Percentiles rank a stretch among this genome's conserved stretches.
phyloP scores from a whole-genome alignment of 345 rosid species.

The Alliaria petiolata region DNA sequence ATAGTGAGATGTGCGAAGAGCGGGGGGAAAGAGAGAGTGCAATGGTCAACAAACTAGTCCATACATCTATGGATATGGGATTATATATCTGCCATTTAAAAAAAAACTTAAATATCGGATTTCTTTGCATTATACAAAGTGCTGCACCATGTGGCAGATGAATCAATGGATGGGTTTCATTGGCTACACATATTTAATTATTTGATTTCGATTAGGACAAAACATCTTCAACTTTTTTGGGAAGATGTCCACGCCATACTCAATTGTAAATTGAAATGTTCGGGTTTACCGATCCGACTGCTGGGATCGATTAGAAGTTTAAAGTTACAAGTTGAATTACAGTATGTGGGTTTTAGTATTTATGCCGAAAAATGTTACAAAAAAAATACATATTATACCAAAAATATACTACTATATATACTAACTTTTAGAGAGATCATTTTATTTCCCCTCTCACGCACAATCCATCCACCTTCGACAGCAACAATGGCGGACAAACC shows the following conservation, averaged over 20 bases:
- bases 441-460: background rate
- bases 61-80: background rate
- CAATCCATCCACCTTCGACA: background rate
- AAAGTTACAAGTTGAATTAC: too few relatives aligned
- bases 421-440: background rate
- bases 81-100: too few relatives aligned
- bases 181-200: background rate
- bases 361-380: background rate
- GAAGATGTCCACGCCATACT: too few relatives aligned
- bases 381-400: background rate
- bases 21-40: background rate
- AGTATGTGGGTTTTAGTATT: too few relatives aligned
- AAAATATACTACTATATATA: too few relatives aligned
- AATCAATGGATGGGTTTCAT: background rate
- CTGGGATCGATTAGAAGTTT: too few relatives aligned
- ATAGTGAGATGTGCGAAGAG: background rate
- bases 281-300: too few relatives aligned
- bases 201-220: background rate
- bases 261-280: too few relatives aligned
- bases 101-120: background rate
- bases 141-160: background rate
- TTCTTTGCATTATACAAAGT: background rate
- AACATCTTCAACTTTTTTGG: too few relatives aligned
- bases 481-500: slow-evolving; percentile 88
- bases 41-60: slow-evolving; percentile 25